phyloP scores from a whole-genome alignment of 129 eudicot species.

The Sambucus nigra region DNA sequence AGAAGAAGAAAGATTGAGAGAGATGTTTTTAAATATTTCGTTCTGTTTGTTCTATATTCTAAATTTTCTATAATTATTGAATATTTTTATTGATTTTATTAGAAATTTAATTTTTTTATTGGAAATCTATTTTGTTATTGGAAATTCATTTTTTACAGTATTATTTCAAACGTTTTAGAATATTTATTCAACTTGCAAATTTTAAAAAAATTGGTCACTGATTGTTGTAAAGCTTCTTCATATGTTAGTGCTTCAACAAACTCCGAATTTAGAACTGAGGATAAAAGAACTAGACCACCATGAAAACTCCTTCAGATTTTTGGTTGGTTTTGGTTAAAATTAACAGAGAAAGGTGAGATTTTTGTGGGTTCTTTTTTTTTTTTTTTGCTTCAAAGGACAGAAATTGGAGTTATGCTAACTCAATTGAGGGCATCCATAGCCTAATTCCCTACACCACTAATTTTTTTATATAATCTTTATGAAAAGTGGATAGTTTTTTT shows the following conservation, averaged over 20 bases:
- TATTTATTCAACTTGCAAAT: too few relatives aligned
- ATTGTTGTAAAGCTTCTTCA: conserved; percentile 77
- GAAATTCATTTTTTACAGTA: too few relatives aligned
- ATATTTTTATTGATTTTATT: too few relatives aligned
- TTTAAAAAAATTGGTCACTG: conserved; percentile 32
- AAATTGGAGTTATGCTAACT: conserved; percentile 52
- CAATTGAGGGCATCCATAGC: conserved; percentile 93
- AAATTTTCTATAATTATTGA: too few relatives aligned
- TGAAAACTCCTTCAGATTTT: conserved; percentile 31
- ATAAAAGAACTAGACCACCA: conserved; percentile 45
- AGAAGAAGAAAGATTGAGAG: too few relatives aligned
- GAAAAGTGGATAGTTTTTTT: conserved; percentile 2
- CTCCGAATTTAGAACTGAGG: conserved; percentile 49
- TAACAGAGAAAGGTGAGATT: conserved; percentile 11
- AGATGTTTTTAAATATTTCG: too few relatives aligned
- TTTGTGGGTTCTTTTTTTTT: conserved; percentile 52
- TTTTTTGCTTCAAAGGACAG: conserved; percentile 44
- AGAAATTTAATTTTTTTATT: too few relatives aligned
- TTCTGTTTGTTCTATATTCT: too few relatives aligned
- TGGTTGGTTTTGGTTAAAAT: conserved; percentile 16
- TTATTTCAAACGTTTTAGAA: too few relatives aligned
- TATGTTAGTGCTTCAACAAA: conserved; percentile 68
- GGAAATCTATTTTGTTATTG: too few relatives aligned
- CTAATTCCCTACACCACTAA: conserved; percentile 13
- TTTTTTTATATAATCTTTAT: conserved; percentile 13